Evolutionary conservation across 495 filamentous ascomycete genomes (phyloP).

Genomic region (Penicillium antarcticum): DNA sequence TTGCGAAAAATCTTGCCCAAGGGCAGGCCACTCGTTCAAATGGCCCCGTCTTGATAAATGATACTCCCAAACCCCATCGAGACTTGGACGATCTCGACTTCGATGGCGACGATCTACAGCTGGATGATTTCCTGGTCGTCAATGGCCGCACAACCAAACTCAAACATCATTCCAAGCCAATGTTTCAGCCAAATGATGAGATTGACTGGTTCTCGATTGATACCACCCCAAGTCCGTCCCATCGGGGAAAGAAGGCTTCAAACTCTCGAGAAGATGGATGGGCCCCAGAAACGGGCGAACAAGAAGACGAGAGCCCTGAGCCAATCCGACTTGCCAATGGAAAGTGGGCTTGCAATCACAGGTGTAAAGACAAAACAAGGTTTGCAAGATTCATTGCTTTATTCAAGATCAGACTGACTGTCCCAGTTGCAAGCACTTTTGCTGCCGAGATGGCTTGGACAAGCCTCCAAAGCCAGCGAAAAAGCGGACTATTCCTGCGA

Average conservation of each 20-base stretch:
- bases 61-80: background rate
- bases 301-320: conserved; percentile 29
- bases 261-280: conserved; percentile 8
- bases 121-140: conserved; percentile 51
- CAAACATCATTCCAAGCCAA: background rate
- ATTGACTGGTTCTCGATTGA: conserved; percentile 20
- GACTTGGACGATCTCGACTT: conserved; percentile 51
- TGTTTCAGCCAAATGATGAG: conserved; percentile 1
- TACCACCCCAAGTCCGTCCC: conserved; percentile 7
- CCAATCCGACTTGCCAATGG: conserved; percentile 69
- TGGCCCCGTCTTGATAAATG: conserved; percentile 5
- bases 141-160: conserved; percentile 12
- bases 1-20: too few species aligned
- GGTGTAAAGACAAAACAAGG: conserved; percentile 71
- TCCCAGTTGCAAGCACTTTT: conserved; percentile 73
- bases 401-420: conserved; percentile 9
- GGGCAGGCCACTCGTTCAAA: background rate
- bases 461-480: conserved; percentile 65
- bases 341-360: conserved; percentile 84
- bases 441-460: conserved; percentile 84
- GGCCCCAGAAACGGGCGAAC: conserved; percentile 5
- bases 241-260: background rate
- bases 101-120: conserved; percentile 53
- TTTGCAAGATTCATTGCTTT: conserved; percentile 27
- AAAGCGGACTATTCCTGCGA: conserved; percentile 14